phyloP scores from a whole-genome alignment of 2,329 filamentous ascomycete species.

The Cordyceps pruinosa region DNA sequence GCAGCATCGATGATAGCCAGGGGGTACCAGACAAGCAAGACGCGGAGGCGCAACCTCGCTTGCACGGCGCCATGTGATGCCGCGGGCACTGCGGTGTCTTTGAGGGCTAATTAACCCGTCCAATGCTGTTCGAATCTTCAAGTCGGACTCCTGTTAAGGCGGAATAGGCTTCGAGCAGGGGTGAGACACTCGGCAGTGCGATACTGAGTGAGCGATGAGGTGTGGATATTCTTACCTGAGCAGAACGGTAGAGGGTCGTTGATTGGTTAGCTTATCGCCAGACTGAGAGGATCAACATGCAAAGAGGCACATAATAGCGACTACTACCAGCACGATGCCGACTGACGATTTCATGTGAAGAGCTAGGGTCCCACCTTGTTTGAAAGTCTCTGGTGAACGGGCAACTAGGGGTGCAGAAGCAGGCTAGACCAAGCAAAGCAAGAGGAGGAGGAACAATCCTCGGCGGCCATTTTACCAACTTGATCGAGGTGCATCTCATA shows the following conservation, averaged over 20 bases:
- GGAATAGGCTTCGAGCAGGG: not conserved
- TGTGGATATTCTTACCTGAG: not conserved
- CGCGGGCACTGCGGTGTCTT: not conserved
- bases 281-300: not conserved
- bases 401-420: not conserved
- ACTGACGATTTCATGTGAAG: not conserved
- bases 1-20: not conserved
- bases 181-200: not conserved
- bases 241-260: not conserved
- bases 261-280: not conserved
- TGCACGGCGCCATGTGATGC: not conserved
- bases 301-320: not conserved
- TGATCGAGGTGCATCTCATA: slow-evolving; percentile 10
- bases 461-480: not conserved
- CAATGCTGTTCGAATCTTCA: not conserved
- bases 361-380: not conserved
- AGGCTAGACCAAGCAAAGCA: not conserved
- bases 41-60: not conserved
- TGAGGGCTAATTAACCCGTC: not conserved
- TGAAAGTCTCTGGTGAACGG: not conserved
- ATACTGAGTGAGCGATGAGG: not conserved
- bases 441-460: not conserved
- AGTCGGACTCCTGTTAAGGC: not conserved
- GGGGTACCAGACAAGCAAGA: not conserved
- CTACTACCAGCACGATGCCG: not conserved